Conservation (phyloP, 1,139 yeast genomes). For the Scheffersomyces insectosa region DNA sequence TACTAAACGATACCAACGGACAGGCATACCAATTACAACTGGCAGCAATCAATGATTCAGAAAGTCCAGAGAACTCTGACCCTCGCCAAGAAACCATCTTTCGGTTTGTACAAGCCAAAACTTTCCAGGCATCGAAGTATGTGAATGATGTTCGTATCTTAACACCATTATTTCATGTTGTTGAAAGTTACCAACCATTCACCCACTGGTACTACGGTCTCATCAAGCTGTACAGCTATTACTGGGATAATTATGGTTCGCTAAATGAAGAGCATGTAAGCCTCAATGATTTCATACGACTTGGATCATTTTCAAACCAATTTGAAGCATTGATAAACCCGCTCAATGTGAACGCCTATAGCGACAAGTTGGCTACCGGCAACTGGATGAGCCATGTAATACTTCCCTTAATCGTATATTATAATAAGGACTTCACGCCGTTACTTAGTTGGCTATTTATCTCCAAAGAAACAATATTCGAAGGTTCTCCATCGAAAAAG, state of each 20-base stretch:
- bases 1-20: constrained; percentile 1
- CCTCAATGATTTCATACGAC: constrained; percentile 13
- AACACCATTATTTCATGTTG: constrained; percentile 15
- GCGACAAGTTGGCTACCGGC: constrained; percentile 15
- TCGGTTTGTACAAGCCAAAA: constrained; percentile 26
- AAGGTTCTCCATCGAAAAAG: constrained; percentile 10
- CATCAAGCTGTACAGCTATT: constrained; percentile 31
- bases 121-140: constrained; percentile 22
- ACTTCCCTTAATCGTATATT: constrained; percentile 27
- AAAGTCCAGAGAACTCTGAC: neutral
- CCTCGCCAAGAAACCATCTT: constrained; percentile 11
- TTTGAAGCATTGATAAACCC: constrained; percentile 28
- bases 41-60: neutral
- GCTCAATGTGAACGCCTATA: constrained; percentile 10
- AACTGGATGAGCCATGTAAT: constrained; percentile 33
- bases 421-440: constrained; percentile 23
- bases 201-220: constrained; percentile 30
- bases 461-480: constrained; percentile 3
- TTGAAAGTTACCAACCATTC: constrained; percentile 20
- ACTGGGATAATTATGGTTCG: constrained; percentile 28
- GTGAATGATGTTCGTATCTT: constrained; percentile 16
- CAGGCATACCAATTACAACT: neutral
- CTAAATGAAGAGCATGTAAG: constrained; percentile 9
- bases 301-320: constrained; percentile 12
- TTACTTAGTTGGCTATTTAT: constrained; percentile 29